Evolutionary conservation across 2,329 filamentous ascomycete genomes (phyloP).

Genomic region (Cladosporium velox): DNA sequence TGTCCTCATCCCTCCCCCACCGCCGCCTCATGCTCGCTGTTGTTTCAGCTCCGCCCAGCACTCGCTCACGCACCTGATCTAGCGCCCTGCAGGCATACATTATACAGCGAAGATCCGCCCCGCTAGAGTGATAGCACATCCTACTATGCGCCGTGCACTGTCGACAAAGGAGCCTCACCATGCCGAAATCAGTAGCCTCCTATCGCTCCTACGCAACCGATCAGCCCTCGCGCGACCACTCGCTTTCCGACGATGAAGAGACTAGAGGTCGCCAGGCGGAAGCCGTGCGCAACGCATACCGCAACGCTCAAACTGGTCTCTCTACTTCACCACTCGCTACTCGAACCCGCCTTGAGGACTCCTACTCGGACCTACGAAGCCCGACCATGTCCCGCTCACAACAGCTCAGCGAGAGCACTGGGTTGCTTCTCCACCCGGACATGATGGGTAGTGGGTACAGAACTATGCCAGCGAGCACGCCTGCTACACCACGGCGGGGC

Average conservation of each 20-base stretch:
- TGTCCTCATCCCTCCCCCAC: slow-evolving; percentile 12
- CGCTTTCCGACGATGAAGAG: slow-evolving; percentile 35
- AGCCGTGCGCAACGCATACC: slow-evolving; percentile 39
- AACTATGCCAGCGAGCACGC: slow-evolving; percentile 27
- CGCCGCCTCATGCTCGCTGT: slow-evolving; percentile 7
- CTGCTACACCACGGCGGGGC: slow-evolving; percentile 33
- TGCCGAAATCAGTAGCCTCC: slow-evolving; percentile 39
- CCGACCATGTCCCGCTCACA: slow-evolving; percentile 25
- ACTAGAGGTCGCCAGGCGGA: slow-evolving; percentile 35
- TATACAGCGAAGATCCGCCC: slow-evolving; percentile 5
- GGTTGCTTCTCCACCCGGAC: slow-evolving; percentile 46
- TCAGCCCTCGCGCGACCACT: slow-evolving; percentile 37
- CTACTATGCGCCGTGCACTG: slow-evolving; percentile 17
- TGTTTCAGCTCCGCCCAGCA: slow-evolving; percentile 19
- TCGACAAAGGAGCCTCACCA: slow-evolving; percentile 22
- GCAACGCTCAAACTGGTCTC: slow-evolving; percentile 27
- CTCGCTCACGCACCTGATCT: slow-evolving; percentile 10
- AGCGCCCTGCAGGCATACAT: not conserved
- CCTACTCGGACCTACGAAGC: slow-evolving; percentile 14
- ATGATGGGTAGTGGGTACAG: slow-evolving; percentile 29
- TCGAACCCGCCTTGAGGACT: not conserved
- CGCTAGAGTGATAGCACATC: slow-evolving; percentile 7
- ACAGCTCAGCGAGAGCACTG: slow-evolving; percentile 46
- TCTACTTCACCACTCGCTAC: slow-evolving; percentile 34
- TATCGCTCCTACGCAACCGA: slow-evolving; percentile 38